These are phyloP conservation scores for Botrytis byssoidea DNA, from an alignment of 2,329 filamentous ascomycete genomes.

Conservation along the genomic window DNA sequence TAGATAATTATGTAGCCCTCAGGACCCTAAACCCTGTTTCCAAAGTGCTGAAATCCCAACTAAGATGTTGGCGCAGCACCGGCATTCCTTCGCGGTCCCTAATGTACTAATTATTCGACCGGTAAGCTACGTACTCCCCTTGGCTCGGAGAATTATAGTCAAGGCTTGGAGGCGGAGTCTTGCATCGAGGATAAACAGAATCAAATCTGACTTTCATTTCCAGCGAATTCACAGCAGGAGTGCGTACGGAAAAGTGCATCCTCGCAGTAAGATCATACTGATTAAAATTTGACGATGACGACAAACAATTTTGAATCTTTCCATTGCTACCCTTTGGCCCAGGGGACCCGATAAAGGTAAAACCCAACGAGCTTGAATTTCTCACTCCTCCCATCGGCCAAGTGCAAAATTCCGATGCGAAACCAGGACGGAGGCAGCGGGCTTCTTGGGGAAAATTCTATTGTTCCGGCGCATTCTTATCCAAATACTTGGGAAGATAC, in stretches of 20 bases:
- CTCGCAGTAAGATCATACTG: not conserved
- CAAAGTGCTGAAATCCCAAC: conserved; percentile 8
- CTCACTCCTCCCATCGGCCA: not conserved
- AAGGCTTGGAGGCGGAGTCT: not conserved
- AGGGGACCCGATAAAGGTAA: not conserved
- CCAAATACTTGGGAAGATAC: not conserved
- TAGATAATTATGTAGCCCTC: not conserved
- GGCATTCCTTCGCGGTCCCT: conserved; percentile 11
- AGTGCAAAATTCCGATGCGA: conserved; percentile 2
- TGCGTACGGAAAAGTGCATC: not conserved
- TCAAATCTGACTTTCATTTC: not conserved
- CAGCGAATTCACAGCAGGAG: not conserved
- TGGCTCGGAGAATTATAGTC: conserved; percentile 4
- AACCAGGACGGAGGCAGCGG: not conserved
- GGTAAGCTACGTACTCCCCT: not conserved
- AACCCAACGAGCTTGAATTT: not conserved
- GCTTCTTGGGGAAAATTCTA: not conserved
- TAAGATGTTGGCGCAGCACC: not conserved
- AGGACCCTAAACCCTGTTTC: not conserved
- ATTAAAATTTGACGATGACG: not conserved
- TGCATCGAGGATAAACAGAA: not conserved
- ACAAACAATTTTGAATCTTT: not conserved
- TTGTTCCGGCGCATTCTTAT: not conserved
- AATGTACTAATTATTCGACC: conserved; percentile 2
- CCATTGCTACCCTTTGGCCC: not conserved